Evolutionary conservation across 1,284 basidiomycete species (phyloP), one percentile per base, ranked within the genome.

Genomic region (Kwoniella shivajii): DNA sequence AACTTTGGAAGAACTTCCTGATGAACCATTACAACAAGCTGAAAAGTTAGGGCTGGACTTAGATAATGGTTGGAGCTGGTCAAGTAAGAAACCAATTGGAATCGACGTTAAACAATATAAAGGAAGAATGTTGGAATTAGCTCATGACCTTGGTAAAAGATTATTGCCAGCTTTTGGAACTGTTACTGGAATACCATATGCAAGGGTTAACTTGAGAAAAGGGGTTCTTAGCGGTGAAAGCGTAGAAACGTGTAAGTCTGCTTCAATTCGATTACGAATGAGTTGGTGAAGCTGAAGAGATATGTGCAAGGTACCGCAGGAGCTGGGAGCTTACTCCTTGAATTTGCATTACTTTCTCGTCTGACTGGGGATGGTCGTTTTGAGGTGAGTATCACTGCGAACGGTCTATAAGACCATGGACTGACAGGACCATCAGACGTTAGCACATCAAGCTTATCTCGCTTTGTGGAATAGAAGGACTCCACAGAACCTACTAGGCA

Each of bases 401-500:
- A 7, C 41, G 20, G 9, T 26, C 41, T 11, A 13, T 26, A 20
- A 24, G 41, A 20, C 4, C 20, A 26, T 14, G 16, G 2, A 30
- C 31, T 29, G 1, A 5, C 3, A 50, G 22, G 13, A 10, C 18
- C 13, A 18, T 6, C 50, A 77, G 77, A 63, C 60, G 14, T 65
- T 72, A 1, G 80, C 80, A 0, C 60, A 74, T 3, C 63, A 86
- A 69, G 90, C 94, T 0, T 96, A 90, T 75, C 91, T 92, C 75
- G 90, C 89, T 1, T 75, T 96, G 1, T 97, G 93, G 94, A 92
- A 94, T 73, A 84, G 90, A 45, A 86, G 86, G 68, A 88, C 89
- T 49, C 82, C 85, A 44, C 85, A 92, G 56, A 87, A 87, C 47
- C 80, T 96, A 45, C 84, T 97, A 16, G 90, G 91, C 10, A 96